Evolutionary conservation across 306 rosid genomes (phyloP), one percentile per base, ranked within the genome.

Genomic region (Vigna reflexopilosa): DNA sequence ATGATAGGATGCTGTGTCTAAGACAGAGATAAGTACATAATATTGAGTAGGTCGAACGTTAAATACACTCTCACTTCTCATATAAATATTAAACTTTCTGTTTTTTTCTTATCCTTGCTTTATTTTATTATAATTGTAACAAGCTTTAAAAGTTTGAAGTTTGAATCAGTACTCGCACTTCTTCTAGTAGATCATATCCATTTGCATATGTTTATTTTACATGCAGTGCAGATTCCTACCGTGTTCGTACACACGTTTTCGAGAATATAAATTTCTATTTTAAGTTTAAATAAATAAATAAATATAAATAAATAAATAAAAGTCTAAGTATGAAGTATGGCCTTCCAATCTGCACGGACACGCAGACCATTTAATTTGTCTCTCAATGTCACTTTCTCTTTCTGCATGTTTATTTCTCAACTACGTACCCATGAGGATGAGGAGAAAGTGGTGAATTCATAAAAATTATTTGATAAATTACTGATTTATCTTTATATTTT

Each of bases 181-280:
- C 19, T 54, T 17, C 26, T 34, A 36, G 13, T 9, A 42, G 2
- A 42, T 42, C 47, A 42, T 51, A 22, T 55, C 45, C 14, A 75
- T 66, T 2, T 15, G 17, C 51, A 51, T 51, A 36, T 69, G 77
- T 42, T 58, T 69, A 78, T 58, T 69, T 28, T 78, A 32, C 61
- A 36, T 56, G 70, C 55, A 44, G 0, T 55, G 38, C 51, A 66
- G 81, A 75, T 84, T 78, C 83, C 72, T 16, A 12, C 72, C 82
- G 83, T 66, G 84, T 85, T 81, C 62, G 89, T 84, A 84, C 84
- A 74, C 91, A 82, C 77, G 82, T 85, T 81, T 85, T 84, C 14
- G 28, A 14, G 73, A 84, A 56, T 78, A 68, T 17, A 30, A 52
- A 40, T 73, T 72, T 14, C 3, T 0, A 22, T 54, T 17, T n/a